These are phyloP conservation scores for Anacardium occidentale DNA, from an alignment of 345 rosid genomes.

Conservation along the genomic window DNA sequence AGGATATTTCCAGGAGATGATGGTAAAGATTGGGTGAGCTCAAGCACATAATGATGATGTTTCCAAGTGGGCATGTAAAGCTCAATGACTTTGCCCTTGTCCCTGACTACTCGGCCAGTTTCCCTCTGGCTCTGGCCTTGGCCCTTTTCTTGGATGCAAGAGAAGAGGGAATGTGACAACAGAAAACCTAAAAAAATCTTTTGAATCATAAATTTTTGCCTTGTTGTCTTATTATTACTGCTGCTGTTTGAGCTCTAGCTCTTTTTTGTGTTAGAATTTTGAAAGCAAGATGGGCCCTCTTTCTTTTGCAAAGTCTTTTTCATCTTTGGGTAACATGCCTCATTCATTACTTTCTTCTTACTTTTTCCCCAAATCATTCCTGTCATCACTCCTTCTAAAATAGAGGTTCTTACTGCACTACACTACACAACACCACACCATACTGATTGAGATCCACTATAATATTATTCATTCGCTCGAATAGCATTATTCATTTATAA, in stretches of 20 bases:
- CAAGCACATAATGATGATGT: constrained; percentile 68
- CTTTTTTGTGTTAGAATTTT: constrained; percentile 10
- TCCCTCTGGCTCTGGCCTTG: neutral
- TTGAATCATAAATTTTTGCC: constrained; percentile 9
- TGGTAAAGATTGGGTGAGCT: constrained; percentile 34
- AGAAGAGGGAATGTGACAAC: constrained; percentile 30
- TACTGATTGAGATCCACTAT: too few species aligned
- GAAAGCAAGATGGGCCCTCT: constrained; percentile 34
- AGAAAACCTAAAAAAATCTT: constrained; percentile 19
- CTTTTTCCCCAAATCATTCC: constrained; percentile 6
- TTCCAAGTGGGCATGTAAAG: constrained; percentile 57
- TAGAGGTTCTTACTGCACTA: neutral
- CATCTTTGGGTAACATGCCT: constrained; percentile 47
- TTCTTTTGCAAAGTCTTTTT: constrained; percentile 34
- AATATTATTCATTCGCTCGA: too few species aligned
- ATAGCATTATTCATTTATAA: too few species aligned
- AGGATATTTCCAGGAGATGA: too few species aligned
- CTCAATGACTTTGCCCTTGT: constrained; percentile 26
- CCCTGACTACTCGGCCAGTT: neutral
- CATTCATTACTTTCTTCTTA: constrained; percentile 26
- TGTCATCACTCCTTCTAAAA: constrained; percentile 2
- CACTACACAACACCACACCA: too few species aligned
- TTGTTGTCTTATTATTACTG: neutral
- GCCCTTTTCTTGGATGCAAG: constrained; percentile 17
- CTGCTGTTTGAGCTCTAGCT: neutral